phyloP scores from a whole-genome alignment of 148 eudicot genomes.

The Rhododendron vialii region DNA sequence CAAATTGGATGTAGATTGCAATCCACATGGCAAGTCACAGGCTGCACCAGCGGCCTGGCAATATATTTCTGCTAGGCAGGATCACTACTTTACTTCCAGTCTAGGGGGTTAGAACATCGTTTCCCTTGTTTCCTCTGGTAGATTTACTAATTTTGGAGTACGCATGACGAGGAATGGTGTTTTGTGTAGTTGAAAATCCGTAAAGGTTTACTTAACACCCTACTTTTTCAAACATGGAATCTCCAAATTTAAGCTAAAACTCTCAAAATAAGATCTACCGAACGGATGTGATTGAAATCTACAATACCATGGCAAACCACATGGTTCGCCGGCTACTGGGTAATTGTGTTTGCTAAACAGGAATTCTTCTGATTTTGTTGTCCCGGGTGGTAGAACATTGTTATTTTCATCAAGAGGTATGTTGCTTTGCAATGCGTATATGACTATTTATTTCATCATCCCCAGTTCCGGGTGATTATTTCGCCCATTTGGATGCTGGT shows the following conservation, averaged over 20 bases:
- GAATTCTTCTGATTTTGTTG: neutral
- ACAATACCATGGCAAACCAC: neutral
- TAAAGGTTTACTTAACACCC: neutral
- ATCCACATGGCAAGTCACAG: neutral
- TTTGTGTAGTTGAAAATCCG: neutral
- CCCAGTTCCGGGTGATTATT: constrained; percentile 84
- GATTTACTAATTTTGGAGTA: neutral
- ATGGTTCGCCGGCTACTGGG: neutral
- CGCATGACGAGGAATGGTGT: neutral
- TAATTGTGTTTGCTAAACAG: neutral
- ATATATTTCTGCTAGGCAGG: neutral
- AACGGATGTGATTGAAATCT: neutral
- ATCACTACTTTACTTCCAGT: neutral
- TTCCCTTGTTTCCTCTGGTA: neutral
- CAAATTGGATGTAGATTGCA: neutral
- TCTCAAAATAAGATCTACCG: neutral
- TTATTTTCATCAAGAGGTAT: neutral
- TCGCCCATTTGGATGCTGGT: constrained; percentile 79
- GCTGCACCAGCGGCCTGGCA: neutral
- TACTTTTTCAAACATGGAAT: neutral
- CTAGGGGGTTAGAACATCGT: neutral
- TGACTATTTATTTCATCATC: constrained; percentile 16
- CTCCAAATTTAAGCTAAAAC: neutral
- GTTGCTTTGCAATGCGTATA: neutral
- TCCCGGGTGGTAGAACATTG: neutral